Percentiles rank a stretch among this genome's conserved stretches.
Conservation (phyloP, 306 rosid species). For the Castanea sativa region DNA sequence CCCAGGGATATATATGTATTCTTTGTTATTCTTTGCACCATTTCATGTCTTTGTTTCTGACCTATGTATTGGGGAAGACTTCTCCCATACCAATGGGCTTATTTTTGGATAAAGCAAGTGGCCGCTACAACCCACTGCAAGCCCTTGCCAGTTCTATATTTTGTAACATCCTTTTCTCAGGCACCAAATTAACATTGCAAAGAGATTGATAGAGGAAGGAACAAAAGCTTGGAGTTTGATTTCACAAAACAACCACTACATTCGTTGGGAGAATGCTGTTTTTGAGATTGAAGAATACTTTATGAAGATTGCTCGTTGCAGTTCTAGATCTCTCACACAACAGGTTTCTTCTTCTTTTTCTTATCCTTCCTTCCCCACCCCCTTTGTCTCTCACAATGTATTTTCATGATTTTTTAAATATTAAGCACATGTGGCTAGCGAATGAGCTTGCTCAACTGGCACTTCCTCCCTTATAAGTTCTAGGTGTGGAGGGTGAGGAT, state of each 20-base stretch:
- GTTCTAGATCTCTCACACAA: constrained; percentile 69
- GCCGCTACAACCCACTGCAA: constrained; percentile 13
- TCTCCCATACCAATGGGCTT: constrained; percentile 8
- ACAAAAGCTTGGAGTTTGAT: constrained; percentile 71
- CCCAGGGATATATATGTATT: neutral
- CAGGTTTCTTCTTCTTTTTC: constrained; percentile 50
- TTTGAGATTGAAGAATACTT: constrained; percentile 75
- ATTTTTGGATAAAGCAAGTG: constrained; percentile 4
- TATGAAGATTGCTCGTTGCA: constrained; percentile 70
- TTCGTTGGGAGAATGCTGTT: constrained; percentile 68
- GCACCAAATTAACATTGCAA: constrained; percentile 73
- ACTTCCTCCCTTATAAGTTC: too few species aligned
- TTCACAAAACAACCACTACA: constrained; percentile 58
- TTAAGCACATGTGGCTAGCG: neutral
- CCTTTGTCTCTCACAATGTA: neutral
- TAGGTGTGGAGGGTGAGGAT: too few species aligned
- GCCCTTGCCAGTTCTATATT: constrained; percentile 12
- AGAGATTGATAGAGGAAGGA: constrained; percentile 75
- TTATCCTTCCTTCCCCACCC: neutral
- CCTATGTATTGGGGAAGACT: constrained; percentile 7
- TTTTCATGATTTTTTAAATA: neutral
- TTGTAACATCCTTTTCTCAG: constrained; percentile 38
- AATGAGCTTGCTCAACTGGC: too few species aligned
- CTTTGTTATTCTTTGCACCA: neutral
- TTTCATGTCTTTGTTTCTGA: constrained; percentile 15